phyloP scores from a whole-genome alignment of 768 basidiomycete genomes.

The Lentinula boryana region DNA sequence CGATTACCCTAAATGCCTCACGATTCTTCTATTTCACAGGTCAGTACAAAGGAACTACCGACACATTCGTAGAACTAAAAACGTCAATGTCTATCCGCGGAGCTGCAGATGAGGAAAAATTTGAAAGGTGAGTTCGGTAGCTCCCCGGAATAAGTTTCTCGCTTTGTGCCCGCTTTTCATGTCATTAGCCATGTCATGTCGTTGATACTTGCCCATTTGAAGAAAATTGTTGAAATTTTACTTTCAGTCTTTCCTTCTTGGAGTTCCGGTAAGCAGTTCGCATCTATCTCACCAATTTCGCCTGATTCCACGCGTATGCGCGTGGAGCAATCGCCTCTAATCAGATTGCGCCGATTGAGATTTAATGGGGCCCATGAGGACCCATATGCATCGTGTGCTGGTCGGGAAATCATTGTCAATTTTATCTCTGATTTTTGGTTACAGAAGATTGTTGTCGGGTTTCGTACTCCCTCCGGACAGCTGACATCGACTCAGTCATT shows the following conservation, averaged over 20 bases:
- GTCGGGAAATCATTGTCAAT: background rate
- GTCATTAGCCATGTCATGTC: background rate
- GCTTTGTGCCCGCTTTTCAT: background rate
- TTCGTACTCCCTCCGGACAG: conserved; percentile 73
- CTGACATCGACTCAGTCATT: conserved; percentile 64
- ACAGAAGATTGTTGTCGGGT: conserved; percentile 83
- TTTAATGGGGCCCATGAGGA: background rate
- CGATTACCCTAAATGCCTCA: background rate
- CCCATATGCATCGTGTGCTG: background rate
- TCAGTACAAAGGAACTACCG: conserved; percentile 52
- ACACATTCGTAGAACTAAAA: conserved; percentile 81
- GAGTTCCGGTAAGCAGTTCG: conserved; percentile 64
- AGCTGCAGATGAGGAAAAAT: conserved; percentile 57
- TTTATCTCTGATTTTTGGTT: background rate
- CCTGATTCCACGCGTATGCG: background rate
- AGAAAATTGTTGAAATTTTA: conserved; percentile 93
- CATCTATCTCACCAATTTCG: background rate
- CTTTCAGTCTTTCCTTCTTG: conserved; percentile 86
- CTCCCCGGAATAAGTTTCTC: background rate
- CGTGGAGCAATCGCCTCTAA: background rate
- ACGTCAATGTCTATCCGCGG: conserved; percentile 72
- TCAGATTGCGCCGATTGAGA: background rate
- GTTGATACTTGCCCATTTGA: conserved; percentile 2
- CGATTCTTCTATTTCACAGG: conserved; percentile 30
- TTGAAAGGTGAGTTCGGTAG: conserved; percentile 59